phyloP scores from a whole-genome alignment of 352 stramenopile species.

The Albugo laibachii region DNA sequence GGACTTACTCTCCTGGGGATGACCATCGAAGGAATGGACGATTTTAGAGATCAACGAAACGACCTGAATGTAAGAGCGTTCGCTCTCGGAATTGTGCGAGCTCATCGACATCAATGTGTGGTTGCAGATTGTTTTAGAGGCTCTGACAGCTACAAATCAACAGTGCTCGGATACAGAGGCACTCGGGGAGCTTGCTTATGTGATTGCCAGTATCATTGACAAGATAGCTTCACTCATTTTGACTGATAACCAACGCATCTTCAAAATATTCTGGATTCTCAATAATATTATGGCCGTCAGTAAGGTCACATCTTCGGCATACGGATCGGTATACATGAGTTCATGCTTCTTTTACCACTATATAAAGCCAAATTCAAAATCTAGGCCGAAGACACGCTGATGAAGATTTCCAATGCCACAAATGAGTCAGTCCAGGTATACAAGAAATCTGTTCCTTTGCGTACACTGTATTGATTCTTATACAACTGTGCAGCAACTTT shows the following conservation, averaged over 20 bases:
- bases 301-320: too few species aligned
- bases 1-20: conserved; percentile 56
- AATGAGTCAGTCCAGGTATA: conserved; percentile 20
- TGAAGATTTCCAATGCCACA: conserved; percentile 14
- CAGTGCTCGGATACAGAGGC: too few species aligned
- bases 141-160: too few species aligned
- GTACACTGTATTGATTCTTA: neutral
- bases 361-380: too few species aligned
- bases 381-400: conserved; percentile 21
- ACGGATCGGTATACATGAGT: neutral
- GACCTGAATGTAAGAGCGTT: neutral
- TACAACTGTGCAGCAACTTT: conserved; percentile 20
- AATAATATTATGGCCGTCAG: conserved; percentile 34
- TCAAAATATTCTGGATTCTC: conserved; percentile 67
- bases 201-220: conserved; percentile 24
- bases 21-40: conserved; percentile 62
- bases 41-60: conserved; percentile 20
- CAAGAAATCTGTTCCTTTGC: neutral
- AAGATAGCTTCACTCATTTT: conserved; percentile 20
- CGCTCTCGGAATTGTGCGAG: too few species aligned
- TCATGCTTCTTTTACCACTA: too few species aligned
- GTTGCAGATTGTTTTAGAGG: too few species aligned
- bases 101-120: too few species aligned
- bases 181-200: neutral
- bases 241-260: conserved; percentile 24